These are phyloP conservation scores for Syzygium grande DNA, from an alignment of 345 rosid species.

Conservation along the genomic window DNA sequence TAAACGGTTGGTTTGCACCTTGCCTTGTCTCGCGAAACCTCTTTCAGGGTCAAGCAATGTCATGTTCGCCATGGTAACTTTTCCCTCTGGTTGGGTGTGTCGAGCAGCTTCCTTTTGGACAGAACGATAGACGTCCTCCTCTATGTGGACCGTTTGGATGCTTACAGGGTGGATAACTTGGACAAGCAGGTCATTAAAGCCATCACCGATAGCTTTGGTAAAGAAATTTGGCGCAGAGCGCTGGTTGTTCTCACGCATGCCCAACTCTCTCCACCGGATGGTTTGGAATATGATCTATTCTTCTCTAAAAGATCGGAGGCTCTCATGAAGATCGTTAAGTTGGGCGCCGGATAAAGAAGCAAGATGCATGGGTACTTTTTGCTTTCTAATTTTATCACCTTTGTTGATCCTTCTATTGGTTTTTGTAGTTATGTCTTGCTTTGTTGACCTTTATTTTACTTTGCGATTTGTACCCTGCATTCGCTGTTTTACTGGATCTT, in stretches of 20 bases:
- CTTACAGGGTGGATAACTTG: slow-evolving; percentile 80
- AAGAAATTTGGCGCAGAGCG: slow-evolving; percentile 70
- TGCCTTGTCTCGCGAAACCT: background rate
- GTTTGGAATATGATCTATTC: slow-evolving; percentile 56
- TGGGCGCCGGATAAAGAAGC: slow-evolving; percentile 51
- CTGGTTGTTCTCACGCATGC: slow-evolving; percentile 90
- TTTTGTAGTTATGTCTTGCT: background rate
- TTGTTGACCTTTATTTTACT: background rate
- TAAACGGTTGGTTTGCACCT: slow-evolving; percentile 41
- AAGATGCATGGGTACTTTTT: slow-evolving; percentile 30
- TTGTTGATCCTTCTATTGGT: background rate
- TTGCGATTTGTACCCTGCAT: background rate
- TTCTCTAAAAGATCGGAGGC: slow-evolving; percentile 64
- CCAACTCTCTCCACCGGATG: slow-evolving; percentile 83
- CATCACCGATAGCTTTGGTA: slow-evolving; percentile 75
- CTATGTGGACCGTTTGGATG: slow-evolving; percentile 82
- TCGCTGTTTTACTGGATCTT: background rate
- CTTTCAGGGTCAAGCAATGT: background rate
- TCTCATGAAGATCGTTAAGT: slow-evolving; percentile 43
- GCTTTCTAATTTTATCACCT: background rate
- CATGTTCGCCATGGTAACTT: background rate
- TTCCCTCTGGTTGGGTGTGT: background rate
- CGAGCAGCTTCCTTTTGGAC: slow-evolving; percentile 62
- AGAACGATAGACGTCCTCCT: slow-evolving; percentile 66
- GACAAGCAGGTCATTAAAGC: slow-evolving; percentile 72